Evolutionary conservation across 2,329 filamentous ascomycete genomes (phyloP).

Genomic region (Myriangium duriaei): DNA sequence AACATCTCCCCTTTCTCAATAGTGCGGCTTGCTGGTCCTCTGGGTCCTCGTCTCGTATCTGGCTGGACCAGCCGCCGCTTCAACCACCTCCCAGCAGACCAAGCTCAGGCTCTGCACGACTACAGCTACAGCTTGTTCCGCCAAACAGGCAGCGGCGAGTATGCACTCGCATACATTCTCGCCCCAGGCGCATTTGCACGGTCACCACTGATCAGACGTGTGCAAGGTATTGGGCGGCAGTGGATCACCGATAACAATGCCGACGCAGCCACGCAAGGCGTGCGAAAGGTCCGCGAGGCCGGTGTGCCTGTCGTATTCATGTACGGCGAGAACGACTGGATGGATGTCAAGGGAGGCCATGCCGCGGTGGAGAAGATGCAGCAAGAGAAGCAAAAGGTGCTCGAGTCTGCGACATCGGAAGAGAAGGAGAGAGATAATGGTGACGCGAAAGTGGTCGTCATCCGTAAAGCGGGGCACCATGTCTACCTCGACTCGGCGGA

Average conservation of each 20-base stretch:
- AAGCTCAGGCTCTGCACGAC: slow-evolving; percentile 75
- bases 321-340: slow-evolving; percentile 98
- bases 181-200: slow-evolving; percentile 89
- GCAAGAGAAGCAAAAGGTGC: slow-evolving; percentile 46
- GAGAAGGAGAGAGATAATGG: slow-evolving; percentile 64
- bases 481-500: slow-evolving; percentile 59
- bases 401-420: slow-evolving; percentile 51
- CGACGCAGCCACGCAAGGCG: slow-evolving; percentile 16
- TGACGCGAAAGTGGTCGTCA: slow-evolving; percentile 67
- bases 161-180: slow-evolving; percentile 81
- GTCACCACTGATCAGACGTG: slow-evolving; percentile 72
- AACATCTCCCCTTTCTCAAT: slow-evolving; percentile 93
- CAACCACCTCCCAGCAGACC: slow-evolving; percentile 67
- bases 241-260: slow-evolving; percentile 23
- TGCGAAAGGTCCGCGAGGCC: slow-evolving; percentile 36
- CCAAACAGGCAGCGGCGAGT: slow-evolving; percentile 84
- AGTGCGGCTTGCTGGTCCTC: slow-evolving; percentile 73
- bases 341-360: slow-evolving; percentile 81
- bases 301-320: slow-evolving; percentile 80
- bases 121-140: slow-evolving; percentile 93
- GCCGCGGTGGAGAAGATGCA: slow-evolving; percentile 71
- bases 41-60: slow-evolving; percentile 83
- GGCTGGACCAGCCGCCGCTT: slow-evolving; percentile 92
- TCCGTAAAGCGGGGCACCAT: slow-evolving; percentile 60
- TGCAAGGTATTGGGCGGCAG: slow-evolving; percentile 77